Evolutionary conservation across 1,284 basidiomycete species (phyloP).

Genomic region (Butyriboletus appendiculatus): DNA sequence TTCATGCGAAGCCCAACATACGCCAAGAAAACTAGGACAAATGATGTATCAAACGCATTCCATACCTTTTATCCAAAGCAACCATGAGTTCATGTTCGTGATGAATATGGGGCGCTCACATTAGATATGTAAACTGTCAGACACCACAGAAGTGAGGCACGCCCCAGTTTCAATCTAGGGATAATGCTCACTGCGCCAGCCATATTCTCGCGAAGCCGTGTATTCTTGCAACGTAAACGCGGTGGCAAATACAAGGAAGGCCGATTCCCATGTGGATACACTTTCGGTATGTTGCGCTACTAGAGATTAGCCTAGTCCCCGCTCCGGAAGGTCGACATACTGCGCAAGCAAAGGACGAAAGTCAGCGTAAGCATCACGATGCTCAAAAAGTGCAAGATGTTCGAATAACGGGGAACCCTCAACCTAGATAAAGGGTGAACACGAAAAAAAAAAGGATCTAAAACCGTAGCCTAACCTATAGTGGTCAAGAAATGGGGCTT

Average conservation of each 20-base stretch:
- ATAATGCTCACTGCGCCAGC: conserved; percentile 72
- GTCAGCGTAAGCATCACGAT: conserved; percentile 66
- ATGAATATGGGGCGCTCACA: conserved; percentile 40
- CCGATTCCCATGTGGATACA: conserved; percentile 62
- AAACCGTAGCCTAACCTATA: conserved; percentile 52
- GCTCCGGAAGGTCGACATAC: conserved; percentile 42
- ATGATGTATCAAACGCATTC: conserved; percentile 86
- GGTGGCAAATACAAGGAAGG: conserved; percentile 74
- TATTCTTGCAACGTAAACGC: conserved; percentile 84
- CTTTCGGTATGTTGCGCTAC: conserved; percentile 56
- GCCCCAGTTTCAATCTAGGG: neutral
- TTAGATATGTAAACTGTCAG: conserved; percentile 80
- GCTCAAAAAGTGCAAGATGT: conserved; percentile 78
- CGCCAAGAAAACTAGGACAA: conserved; percentile 70
- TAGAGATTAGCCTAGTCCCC: conserved; percentile 4
- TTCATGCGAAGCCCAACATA: conserved; percentile 70
- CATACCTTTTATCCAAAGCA: conserved; percentile 56
- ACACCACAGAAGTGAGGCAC: conserved; percentile 7
- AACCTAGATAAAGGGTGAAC: conserved; percentile 45
- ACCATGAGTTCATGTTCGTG: neutral
- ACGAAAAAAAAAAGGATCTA: neutral
- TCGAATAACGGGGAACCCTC: conserved; percentile 80
- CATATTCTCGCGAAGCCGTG: conserved; percentile 78
- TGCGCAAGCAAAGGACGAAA: conserved; percentile 73
- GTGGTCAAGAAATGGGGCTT: conserved; percentile 81